Base-by-base conservation (phyloP, 176 grass and related monocot species). In the Musa itinerans region DNA sequence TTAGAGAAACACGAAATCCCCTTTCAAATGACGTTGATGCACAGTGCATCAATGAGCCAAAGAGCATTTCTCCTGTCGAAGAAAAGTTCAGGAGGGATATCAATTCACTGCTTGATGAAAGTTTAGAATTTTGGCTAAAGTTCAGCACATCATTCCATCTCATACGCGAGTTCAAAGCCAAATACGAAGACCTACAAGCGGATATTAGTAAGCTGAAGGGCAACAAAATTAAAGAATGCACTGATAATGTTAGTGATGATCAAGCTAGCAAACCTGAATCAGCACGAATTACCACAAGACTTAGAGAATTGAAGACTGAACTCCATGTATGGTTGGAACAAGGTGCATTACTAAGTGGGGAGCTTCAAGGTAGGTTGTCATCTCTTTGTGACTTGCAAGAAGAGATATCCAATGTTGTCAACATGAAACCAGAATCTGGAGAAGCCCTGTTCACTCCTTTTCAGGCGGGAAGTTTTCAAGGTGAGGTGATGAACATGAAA, bases 251-350 rank as follows among this genome's bases (percentile, higher is more conserved):
- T 53, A 53, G 27, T 43, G 71, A 76, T 71, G 74, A 79, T 0
- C 68, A 58, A 1, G 13, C n/a, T 48, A 26, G 50, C 68, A 65
- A 73, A 11, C 17, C 1, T 26, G 81, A 83, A 78, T 68, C 81
- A 22, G 68, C 68, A 53, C n/a, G 73, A 49, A 73, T 53, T 49
- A 82, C 81, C 3, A 85, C 85, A 61, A 49, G 64, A 2, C 63
- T 97, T 74, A 83, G 90, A 87, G 86, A 83, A 59, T 74, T 93
- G 68, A 93, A 93, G 82, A 97, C 92, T 48, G 88, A 91, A 51
- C 20, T 97, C 22, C 90, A 89, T 29, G 90, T 93, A 55, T 97
- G 94, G 94, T 77, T 87, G 43, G 94, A 97, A 84, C 90, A 97
- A 72, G 90, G 90, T 63, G 82, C 68, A 9, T 65, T 93, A 77